Evolutionary conservation across 805 yeast genomes (phyloP).

Genomic region (Cyberlindnera japonica): DNA sequence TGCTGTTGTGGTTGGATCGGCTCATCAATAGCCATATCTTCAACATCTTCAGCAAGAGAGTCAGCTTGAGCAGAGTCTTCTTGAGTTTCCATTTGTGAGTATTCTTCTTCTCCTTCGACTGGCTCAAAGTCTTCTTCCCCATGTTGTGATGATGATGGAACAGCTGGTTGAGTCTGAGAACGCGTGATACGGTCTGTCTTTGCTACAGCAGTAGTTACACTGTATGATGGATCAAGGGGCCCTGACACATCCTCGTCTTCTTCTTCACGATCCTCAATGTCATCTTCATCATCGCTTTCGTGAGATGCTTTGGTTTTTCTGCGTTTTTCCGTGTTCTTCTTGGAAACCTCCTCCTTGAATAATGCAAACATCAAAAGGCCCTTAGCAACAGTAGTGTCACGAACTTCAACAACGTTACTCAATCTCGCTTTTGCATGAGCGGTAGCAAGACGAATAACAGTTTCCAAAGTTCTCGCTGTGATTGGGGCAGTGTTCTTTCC

Average conservation of each 20-base stretch:
- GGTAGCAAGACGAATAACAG: slow-evolving; percentile 88
- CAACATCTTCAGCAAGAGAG: slow-evolving; percentile 4
- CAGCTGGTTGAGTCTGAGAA: neutral
- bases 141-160: slow-evolving; percentile 16
- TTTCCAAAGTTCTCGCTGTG: slow-evolving; percentile 97
- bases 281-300: neutral
- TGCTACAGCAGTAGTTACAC: neutral
- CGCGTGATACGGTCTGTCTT: slow-evolving; percentile 3
- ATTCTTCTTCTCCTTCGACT: no score
- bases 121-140: slow-evolving; percentile 14
- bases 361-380: slow-evolving; percentile 80
- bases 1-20: neutral
- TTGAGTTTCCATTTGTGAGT: slow-evolving; percentile 12
- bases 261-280: neutral
- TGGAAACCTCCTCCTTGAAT: slow-evolving; percentile 62
- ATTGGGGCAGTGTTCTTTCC: slow-evolving; percentile 86
- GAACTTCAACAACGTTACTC: slow-evolving; percentile 64
- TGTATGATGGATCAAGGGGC: slow-evolving; percentile 1
- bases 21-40: neutral
- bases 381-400: slow-evolving; percentile 85
- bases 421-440: slow-evolving; percentile 97
- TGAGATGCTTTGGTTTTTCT: neutral
- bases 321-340: slow-evolving; percentile 23
- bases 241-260: neutral
- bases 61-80: slow-evolving; percentile 11